Percentiles rank a stretch among this genome's conserved stretches.
Evolutionary conservation across 2,329 filamentous ascomycete species (phyloP).

Genomic region (Geosmithia morbida): DNA sequence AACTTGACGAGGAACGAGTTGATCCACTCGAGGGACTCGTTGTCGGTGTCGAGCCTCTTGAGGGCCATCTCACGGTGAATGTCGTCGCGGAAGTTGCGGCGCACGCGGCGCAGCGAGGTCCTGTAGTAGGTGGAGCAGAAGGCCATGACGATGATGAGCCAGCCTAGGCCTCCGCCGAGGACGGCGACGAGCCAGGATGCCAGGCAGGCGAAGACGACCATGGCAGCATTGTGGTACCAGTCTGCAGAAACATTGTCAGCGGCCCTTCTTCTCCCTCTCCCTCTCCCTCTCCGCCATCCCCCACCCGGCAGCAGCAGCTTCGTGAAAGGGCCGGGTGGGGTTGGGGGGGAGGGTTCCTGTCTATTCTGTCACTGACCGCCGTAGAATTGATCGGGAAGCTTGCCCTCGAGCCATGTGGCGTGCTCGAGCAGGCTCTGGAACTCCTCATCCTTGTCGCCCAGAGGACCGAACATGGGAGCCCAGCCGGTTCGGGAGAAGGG

Average conservation of each 20-base stretch:
- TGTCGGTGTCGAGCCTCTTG: slow-evolving; percentile 75
- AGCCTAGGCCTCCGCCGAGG: slow-evolving; percentile 80
- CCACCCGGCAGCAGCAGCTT: too few species aligned
- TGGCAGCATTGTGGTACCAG: slow-evolving; percentile 95
- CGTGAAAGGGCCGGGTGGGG: too few species aligned
- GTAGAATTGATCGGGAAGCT: slow-evolving; percentile 78
- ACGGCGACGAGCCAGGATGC: slow-evolving; percentile 81
- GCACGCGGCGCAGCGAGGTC: slow-evolving; percentile 83
- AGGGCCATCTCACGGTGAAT: slow-evolving; percentile 80
- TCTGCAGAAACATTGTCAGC: slow-evolving; percentile 32
- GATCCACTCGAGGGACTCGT: slow-evolving; percentile 94
- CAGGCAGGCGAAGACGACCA: slow-evolving; percentile 88
- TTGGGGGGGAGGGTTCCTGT: slow-evolving; percentile 1
- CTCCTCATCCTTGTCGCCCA: slow-evolving; percentile 37
- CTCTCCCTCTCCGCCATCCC: too few species aligned
- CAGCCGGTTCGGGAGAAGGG: slow-evolving; percentile 54
- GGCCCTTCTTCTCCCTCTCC: too few species aligned
- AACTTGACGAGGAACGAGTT: slow-evolving; percentile 98
- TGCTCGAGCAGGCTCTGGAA: slow-evolving; percentile 69
- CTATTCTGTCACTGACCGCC: slow-evolving; percentile 58
- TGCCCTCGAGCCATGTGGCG: slow-evolving; percentile 71
- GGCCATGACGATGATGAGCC: slow-evolving; percentile 89
- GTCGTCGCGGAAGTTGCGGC: slow-evolving; percentile 92
- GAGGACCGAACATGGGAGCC: slow-evolving; percentile 73
- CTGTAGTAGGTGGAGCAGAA: slow-evolving; percentile 90